phyloP scores from a whole-genome alignment of 2,329 filamentous ascomycete species.

The Cordyceps cateniannulata region DNA sequence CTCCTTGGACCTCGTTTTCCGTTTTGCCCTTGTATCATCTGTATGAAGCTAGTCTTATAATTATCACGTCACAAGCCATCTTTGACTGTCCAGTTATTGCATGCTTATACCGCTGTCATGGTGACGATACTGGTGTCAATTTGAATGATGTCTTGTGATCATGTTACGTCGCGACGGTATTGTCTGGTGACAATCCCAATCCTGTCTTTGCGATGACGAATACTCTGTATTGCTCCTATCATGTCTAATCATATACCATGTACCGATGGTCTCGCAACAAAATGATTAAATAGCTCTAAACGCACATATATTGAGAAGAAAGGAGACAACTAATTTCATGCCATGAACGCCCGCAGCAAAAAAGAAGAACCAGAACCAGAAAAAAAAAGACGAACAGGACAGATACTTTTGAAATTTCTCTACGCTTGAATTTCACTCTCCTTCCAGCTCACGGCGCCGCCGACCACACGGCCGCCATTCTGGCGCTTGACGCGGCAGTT shows the following conservation, averaged over 20 bases:
- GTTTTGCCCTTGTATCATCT: neutral
- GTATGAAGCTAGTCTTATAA: slow-evolving; percentile 8
- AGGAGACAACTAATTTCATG: neutral
- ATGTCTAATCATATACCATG: neutral
- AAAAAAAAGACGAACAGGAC: neutral
- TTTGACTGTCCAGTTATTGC: no score
- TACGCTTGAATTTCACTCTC: slow-evolving; percentile 63
- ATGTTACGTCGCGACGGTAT: no score
- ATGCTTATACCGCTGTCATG: no score
- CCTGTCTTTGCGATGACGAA: no score
- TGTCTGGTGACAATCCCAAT: neutral
- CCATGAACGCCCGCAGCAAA: neutral
- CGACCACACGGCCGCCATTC: slow-evolving; percentile 61
- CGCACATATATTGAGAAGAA: neutral
- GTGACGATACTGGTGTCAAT: no score
- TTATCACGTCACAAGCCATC: neutral
- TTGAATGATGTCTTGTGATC: no score
- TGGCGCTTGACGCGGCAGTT: slow-evolving; percentile 90
- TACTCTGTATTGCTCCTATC: neutral
- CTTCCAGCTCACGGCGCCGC: slow-evolving; percentile 51
- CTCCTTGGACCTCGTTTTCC: neutral
- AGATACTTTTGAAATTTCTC: neutral
- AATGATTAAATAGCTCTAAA: neutral
- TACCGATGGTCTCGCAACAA: neutral
- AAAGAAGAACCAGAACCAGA: neutral